These are phyloP conservation scores for Geotrichum histeridarum DNA, from an alignment of 1,139 yeast genomes.

Conservation along the genomic window DNA sequence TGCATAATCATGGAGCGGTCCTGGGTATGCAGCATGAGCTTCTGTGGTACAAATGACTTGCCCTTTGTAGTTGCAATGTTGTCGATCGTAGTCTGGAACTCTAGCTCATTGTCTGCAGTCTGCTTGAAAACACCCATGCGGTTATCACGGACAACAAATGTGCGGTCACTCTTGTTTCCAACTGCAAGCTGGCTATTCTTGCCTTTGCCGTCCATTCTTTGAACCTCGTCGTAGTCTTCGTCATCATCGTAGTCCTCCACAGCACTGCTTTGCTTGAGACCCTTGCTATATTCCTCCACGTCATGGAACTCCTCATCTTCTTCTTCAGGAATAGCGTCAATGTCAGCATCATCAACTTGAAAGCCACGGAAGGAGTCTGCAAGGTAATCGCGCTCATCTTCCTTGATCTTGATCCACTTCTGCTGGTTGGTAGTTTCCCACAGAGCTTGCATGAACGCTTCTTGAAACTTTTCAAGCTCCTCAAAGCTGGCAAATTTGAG, in stretches of 20 bases:
- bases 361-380: slow-evolving; percentile 44
- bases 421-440: slow-evolving; percentile 58
- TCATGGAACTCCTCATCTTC: slow-evolving; percentile 30
- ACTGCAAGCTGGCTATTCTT: slow-evolving; percentile 63
- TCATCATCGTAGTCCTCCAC: slow-evolving; percentile 34
- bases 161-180: slow-evolving; percentile 63
- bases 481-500: slow-evolving; percentile 47
- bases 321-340: slow-evolving; percentile 37
- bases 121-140: slow-evolving; percentile 75
- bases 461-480: slow-evolving; percentile 50
- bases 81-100: slow-evolving; percentile 63
- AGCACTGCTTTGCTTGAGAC: slow-evolving; percentile 23
- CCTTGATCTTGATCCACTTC: slow-evolving; percentile 46
- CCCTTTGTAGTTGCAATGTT: slow-evolving; percentile 54
- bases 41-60: slow-evolving; percentile 52
- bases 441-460: slow-evolving; percentile 46
- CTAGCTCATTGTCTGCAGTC: slow-evolving; percentile 48
- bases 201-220: slow-evolving; percentile 33
- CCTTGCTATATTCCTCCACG: slow-evolving; percentile 21
- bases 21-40: slow-evolving; percentile 69
- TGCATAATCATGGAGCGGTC: slow-evolving; percentile 67
- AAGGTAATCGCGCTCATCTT: slow-evolving; percentile 47
- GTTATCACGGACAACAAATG: slow-evolving; percentile 75
- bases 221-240: slow-evolving; percentile 36
- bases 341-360: slow-evolving; percentile 40